Evolutionary conservation across 2,329 filamentous ascomycete species (phyloP).

Genomic region (Cercospora zeae-maydis): DNA sequence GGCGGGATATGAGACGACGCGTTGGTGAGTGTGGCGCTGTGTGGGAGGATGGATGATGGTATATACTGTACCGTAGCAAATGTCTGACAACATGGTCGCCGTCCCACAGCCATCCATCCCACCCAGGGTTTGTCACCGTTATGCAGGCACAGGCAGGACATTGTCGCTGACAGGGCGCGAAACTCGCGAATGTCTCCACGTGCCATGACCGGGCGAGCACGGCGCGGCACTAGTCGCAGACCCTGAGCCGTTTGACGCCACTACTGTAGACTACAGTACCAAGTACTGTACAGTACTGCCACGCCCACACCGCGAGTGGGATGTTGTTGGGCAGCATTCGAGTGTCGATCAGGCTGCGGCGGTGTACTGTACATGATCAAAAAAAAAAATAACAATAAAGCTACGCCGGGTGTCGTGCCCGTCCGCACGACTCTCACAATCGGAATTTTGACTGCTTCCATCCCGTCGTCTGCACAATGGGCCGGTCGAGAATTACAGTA

Average conservation of each 20-base stretch:
- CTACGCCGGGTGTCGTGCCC: too few relatives aligned
- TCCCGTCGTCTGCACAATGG: too few relatives aligned
- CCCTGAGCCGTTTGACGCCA: not conserved
- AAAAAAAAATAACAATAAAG: too few relatives aligned
- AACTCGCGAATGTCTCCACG: not conserved
- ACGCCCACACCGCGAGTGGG: not conserved
- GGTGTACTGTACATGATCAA: too few relatives aligned
- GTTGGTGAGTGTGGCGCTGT: not conserved
- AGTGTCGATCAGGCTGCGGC: too few relatives aligned
- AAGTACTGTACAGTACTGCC: not conserved
- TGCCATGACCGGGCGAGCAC: not conserved
- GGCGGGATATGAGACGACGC: not conserved
- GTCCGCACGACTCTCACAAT: too few relatives aligned
- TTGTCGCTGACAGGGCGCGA: not conserved
- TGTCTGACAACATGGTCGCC: too few relatives aligned
- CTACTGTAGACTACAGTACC: not conserved
- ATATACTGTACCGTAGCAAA: too few relatives aligned
- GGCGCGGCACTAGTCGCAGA: not conserved
- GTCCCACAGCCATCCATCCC: not conserved
- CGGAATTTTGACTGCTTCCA: too few relatives aligned
- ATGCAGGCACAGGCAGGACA: not conserved
- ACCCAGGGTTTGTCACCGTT: not conserved
- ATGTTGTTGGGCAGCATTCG: not conserved
- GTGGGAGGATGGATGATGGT: too few relatives aligned
- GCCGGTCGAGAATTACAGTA: too few relatives aligned